Evolutionary conservation across 176 grass and related monocot genomes (phyloP), one percentile per base, ranked within the genome.

Genomic region (Cymbopogon citratus): DNA sequence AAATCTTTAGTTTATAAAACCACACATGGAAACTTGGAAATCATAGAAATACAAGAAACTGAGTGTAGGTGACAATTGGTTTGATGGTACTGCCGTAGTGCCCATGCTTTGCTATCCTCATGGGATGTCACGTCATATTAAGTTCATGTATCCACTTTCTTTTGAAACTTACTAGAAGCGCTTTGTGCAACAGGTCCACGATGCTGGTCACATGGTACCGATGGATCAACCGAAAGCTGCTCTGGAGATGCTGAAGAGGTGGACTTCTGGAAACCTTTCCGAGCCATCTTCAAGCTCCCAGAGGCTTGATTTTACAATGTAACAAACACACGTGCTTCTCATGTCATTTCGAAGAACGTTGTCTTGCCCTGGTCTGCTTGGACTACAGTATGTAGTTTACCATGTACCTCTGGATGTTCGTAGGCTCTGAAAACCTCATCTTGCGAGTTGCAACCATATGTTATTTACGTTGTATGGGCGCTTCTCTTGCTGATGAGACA

Each of bases 141-240:
- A 3, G 7, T 8, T 9, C 63, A 31, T 39, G 1, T 75, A 14
- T 80, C 1, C 5, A 63, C 21, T 33, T 1, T 25, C 13, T 12
- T 7, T 46, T 2, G 48, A 67, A 33, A 52, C 65, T 79, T 48
- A 78, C 10, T 49, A 1, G 27, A 71, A 4, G 35, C 9, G 36
- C 13, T 63, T 61, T 68, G 1, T n/a, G 41, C 5, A 67, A 83
- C 81, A 97, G 94, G 87, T 97, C 81, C 89, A 97, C 0, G 85
- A 97, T 76, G 75, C 94, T 26, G 94, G 92, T 10, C 94, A 97
- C 87, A 97, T 97, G 94, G 94, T 97, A 18, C 94, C 94, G 6
- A 97, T 97, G 94, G 94, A 97, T 90, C 94, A 97, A 80, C 94
- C 94, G 0, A 92, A 94, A 71, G 92, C 87, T 36, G 85, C 94